Conservation (phyloP, 768 basidiomycete species). For the Agrocybe pediades region DNA sequence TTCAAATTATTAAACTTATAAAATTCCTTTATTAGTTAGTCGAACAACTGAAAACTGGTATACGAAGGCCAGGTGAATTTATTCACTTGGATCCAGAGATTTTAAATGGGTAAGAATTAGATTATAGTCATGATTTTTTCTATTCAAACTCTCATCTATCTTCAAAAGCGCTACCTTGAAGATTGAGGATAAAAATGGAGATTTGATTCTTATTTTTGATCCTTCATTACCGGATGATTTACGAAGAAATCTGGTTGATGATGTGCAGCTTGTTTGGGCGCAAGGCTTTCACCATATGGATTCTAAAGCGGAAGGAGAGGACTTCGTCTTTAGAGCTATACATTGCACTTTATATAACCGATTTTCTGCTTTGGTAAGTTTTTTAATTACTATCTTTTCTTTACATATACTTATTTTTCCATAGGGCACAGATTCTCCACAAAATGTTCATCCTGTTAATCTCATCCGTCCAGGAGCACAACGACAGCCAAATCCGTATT, state of each 20-base stretch:
- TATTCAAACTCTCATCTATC: too few species aligned
- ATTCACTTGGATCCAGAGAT: too few species aligned
- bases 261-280: not conserved
- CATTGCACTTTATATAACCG: not conserved
- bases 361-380: not conserved
- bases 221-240: too few species aligned
- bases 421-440: not conserved
- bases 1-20: not conserved
- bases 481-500: not conserved
- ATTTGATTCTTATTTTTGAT: too few species aligned
- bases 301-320: not conserved
- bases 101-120: too few species aligned
- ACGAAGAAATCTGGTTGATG: not conserved
- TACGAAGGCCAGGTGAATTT: too few species aligned
- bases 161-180: too few species aligned
- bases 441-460: not conserved
- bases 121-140: too few species aligned
- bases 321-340: not conserved
- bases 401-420: not conserved
- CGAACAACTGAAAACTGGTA: not conserved
- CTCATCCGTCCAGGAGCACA: not conserved
- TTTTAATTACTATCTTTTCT: not conserved
- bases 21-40: not conserved
- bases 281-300: not conserved
- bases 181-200: too few species aligned